A percentile compares a stretch with the other conserved stretches of the same genome.
Evolutionary conservation across 768 basidiomycete genomes (phyloP).

Genomic region (Lactifluus subvellereus): DNA sequence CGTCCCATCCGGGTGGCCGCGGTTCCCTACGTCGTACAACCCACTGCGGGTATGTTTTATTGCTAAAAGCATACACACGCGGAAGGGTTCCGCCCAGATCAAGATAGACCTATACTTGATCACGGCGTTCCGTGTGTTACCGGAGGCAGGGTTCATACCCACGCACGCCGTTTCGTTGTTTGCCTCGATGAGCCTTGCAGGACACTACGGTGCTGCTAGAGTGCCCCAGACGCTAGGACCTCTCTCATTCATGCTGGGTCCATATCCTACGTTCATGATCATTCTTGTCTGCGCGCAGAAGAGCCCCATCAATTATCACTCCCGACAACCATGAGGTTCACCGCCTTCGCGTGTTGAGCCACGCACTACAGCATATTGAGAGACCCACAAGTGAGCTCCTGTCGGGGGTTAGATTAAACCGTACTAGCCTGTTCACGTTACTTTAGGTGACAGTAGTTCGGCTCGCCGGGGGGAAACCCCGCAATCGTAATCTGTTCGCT

Average conservation of each 20-base stretch:
- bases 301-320: conserved; percentile 13
- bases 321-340: neutral
- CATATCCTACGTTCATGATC: conserved; percentile 16
- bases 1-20: neutral
- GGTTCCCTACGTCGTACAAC: neutral
- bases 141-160: conserved; percentile 6
- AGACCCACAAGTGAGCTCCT: too few relatives aligned
- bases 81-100: neutral
- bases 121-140: conserved; percentile 6
- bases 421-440: too few relatives aligned
- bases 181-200: neutral
- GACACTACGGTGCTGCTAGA: neutral
- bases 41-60: neutral
- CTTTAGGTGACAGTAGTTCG: too few relatives aligned
- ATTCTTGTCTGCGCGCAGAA: conserved; percentile 18
- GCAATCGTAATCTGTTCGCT: too few relatives aligned
- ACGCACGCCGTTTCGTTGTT: conserved; percentile 12
- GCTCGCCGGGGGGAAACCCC: too few relatives aligned
- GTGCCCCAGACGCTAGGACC: neutral
- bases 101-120: conserved; percentile 8
- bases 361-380: too few relatives aligned
- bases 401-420: too few relatives aligned
- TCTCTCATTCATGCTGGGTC: neutral
- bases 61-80: neutral
- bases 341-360: too few relatives aligned